A percentile compares a stretch with the other conserved stretches of the same genome.
Evolutionary conservation across 1,284 basidiomycete genomes (phyloP).

Genomic region (Boletus hoseneyae): DNA sequence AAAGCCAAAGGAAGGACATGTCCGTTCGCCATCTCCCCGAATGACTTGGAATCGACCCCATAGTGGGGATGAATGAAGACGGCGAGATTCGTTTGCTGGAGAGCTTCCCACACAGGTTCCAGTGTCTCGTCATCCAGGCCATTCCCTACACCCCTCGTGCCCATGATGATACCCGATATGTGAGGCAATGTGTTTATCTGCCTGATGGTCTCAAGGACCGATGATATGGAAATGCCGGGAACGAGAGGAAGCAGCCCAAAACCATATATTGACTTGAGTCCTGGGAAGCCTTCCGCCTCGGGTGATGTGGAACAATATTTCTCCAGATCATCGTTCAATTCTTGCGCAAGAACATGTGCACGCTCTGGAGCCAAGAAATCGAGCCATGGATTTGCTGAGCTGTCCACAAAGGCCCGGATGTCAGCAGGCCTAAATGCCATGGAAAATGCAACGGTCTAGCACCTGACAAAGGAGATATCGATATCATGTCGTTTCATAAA

Average conservation of each 20-base stretch:
- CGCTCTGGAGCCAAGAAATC: conserved; percentile 74
- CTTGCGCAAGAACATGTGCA: conserved; percentile 60
- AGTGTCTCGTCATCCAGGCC: conserved; percentile 77
- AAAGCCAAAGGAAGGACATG: conserved; percentile 83
- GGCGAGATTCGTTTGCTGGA: conserved; percentile 64
- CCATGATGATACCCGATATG: conserved; percentile 78
- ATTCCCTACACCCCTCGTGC: conserved; percentile 71
- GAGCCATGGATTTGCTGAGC: conserved; percentile 86
- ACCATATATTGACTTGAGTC: conserved; percentile 66
- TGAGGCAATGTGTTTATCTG: conserved; percentile 66
- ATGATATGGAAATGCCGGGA: conserved; percentile 50
- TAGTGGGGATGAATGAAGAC: conserved; percentile 85
- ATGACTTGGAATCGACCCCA: conserved; percentile 62
- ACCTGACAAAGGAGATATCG: conserved; percentile 58
- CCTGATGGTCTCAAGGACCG: conserved; percentile 59
- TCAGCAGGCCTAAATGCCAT: conserved; percentile 12
- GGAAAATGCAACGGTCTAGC: conserved; percentile 2
- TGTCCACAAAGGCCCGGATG: conserved; percentile 20
- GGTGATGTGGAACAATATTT: conserved; percentile 69
- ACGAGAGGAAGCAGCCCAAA: conserved; percentile 85
- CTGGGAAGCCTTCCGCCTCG: conserved; percentile 26
- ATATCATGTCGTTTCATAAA: conserved; percentile 66
- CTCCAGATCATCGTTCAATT: conserved; percentile 76
- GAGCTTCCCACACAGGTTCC: conserved; percentile 74
- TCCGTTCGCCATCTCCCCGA: conserved; percentile 75